Evolutionary conservation across 2,329 filamentous ascomycete species (phyloP).

Genomic region (Diaporthe ilicicola): DNA sequence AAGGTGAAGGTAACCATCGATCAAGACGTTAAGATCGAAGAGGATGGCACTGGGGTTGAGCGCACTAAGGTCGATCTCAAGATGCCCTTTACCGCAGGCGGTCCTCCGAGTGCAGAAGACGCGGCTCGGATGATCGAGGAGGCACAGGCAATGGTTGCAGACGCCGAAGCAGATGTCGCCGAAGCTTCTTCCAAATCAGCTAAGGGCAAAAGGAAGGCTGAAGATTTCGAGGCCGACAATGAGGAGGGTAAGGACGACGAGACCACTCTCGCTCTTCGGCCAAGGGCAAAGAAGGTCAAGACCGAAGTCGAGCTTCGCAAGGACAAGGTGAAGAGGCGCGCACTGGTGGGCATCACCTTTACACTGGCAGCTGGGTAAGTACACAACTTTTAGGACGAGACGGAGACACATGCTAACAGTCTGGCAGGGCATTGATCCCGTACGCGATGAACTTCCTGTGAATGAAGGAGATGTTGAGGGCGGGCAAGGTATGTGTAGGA

Average conservation of each 20-base stretch:
- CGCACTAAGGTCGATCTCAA: conserved; percentile 80
- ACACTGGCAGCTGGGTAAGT: conserved; percentile 92
- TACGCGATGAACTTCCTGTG: conserved; percentile 62
- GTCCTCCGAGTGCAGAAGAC: conserved; percentile 79
- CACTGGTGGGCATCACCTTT: conserved; percentile 84
- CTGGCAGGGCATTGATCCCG: conserved; percentile 54
- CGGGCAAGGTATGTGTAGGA: background rate
- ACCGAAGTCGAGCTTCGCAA: conserved; percentile 84
- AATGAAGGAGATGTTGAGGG: conserved; percentile 23
- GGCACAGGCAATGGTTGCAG: conserved; percentile 69
- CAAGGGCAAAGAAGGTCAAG: conserved; percentile 77
- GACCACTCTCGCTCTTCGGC: conserved; percentile 50
- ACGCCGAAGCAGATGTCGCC: conserved; percentile 36
- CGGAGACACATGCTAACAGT: conserved; percentile 30
- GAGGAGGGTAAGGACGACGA: conserved; percentile 47
- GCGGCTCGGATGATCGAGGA: conserved; percentile 84
- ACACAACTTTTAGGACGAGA: background rate
- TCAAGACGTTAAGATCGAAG: conserved; percentile 64
- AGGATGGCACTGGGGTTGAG: conserved; percentile 70
- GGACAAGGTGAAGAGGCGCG: conserved; percentile 85
- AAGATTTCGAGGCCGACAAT: conserved; percentile 74
- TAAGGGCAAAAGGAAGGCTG: conserved; percentile 77
- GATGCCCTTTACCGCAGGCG: conserved; percentile 69
- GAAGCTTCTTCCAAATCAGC: conserved; percentile 43
- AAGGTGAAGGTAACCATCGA: conserved; percentile 77